These are phyloP conservation scores for Vaccinium macrocarpon DNA, from an alignment of 148 eudicot genomes.

Conservation along the genomic window DNA sequence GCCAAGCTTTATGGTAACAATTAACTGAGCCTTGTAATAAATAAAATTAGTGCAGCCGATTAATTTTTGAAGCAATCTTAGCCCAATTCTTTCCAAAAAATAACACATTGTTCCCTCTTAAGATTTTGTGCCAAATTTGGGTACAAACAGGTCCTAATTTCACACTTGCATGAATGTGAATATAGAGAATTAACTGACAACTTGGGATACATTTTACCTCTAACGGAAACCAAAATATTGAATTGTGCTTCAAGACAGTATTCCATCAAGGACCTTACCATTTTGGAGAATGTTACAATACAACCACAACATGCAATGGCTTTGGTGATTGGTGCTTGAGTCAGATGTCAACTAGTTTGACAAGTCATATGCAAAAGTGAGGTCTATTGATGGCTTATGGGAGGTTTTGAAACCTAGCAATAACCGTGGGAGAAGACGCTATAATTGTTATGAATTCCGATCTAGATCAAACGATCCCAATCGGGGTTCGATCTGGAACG, in stretches of 20 bases:
- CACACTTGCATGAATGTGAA: not conserved
- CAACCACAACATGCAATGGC: not conserved
- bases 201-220: not conserved
- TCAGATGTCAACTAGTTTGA: not conserved
- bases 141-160: no score
- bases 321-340: not conserved
- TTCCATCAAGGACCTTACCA: not conserved
- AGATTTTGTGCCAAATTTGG: no score
- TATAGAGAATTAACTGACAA: not conserved
- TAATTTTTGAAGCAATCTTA: no score
- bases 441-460: not conserved
- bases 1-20: no score
- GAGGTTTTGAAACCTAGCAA: not conserved
- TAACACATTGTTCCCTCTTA: no score
- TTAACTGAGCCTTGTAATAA: no score
- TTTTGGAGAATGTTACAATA: not conserved
- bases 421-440: not conserved
- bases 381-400: not conserved
- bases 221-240: not conserved
- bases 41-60: no score
- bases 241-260: not conserved
- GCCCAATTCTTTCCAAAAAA: no score
- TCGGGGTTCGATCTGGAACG: not conserved
- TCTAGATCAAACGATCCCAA: not conserved
- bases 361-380: not conserved